These are phyloP conservation scores for Hemisphaericaspora subhashii DNA, from an alignment of 1,139 yeast species.

Conservation along the genomic window DNA sequence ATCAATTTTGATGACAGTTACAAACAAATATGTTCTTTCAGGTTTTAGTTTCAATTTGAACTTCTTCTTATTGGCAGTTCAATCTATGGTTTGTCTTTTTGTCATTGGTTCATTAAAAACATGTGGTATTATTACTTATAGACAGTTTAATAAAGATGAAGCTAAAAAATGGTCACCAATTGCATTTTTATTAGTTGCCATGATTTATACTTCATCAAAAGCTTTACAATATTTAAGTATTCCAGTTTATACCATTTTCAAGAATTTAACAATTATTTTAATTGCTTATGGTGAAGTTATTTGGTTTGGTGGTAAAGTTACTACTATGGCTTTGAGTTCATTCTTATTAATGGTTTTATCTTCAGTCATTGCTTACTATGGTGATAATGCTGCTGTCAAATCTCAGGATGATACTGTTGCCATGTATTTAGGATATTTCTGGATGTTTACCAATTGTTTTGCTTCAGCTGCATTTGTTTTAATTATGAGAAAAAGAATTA, in stretches of 20 bases:
- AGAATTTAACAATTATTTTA: conserved; percentile 91
- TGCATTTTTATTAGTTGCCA: conserved; percentile 80
- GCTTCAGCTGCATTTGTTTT: conserved; percentile 92
- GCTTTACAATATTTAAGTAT: conserved; percentile 88
- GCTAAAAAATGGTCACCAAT: conserved; percentile 96
- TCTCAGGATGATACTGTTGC: conserved; percentile 40
- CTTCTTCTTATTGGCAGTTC: conserved; percentile 81
- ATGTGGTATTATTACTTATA: conserved; percentile 76
- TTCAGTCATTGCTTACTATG: conserved; percentile 90
- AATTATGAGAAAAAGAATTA: conserved; percentile 95
- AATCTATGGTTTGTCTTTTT: conserved; percentile 76
- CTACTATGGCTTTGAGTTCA: conserved; percentile 86
- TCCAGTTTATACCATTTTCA: conserved; percentile 96
- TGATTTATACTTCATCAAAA: conserved; percentile 96
- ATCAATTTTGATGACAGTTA: conserved; percentile 96
- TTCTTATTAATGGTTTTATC: conserved; percentile 90
- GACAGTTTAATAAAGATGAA: conserved; percentile 81
- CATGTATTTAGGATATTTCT: conserved; percentile 82
- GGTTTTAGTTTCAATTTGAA: conserved; percentile 85
- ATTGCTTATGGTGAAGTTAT: conserved; percentile 98
- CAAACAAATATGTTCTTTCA: conserved; percentile 90
- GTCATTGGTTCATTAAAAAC: conserved; percentile 72
- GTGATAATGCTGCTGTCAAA: conserved; percentile 60
- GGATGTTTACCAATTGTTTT: conserved; percentile 96
- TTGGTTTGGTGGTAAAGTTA: conserved; percentile 94